Evolutionary conservation across 2,329 filamentous ascomycete species (phyloP).

Genomic region (Alternaria triticina): DNA sequence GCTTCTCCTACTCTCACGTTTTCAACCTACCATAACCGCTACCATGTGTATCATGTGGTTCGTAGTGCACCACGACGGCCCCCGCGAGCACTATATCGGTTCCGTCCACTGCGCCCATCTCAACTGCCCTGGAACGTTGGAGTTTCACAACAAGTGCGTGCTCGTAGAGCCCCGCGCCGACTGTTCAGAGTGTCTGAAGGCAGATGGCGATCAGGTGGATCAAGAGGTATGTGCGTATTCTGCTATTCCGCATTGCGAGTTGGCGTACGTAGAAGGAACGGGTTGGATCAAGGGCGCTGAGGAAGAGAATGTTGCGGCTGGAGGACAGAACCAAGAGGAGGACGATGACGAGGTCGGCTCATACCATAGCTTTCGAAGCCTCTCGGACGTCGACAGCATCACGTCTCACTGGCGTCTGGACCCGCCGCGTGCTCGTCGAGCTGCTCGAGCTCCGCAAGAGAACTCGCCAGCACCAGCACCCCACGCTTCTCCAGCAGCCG

Average conservation of each 20-base stretch:
- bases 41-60: constrained; percentile 18
- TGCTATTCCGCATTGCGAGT: not conserved
- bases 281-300: not conserved
- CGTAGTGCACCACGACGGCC: not conserved
- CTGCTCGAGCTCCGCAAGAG: not conserved
- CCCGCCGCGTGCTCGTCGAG: no score
- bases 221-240: not conserved
- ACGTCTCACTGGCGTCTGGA: constrained; percentile 1
- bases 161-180: not conserved
- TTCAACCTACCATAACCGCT: not conserved
- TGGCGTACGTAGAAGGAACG: not conserved
- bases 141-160: not conserved
- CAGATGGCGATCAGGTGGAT: not conserved
- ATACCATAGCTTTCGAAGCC: not conserved
- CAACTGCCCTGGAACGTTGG: constrained; percentile 1
- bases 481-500: not conserved
- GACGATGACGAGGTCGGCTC: not conserved
- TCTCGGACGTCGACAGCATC: constrained; percentile 3
- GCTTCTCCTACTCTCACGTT: not conserved
- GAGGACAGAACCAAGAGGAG: not conserved
- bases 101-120: constrained; percentile 7
- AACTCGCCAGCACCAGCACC: not conserved
- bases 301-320: not conserved
- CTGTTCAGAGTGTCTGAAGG: not conserved
- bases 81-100: not conserved